These are phyloP conservation scores for Talaromyces sp. DNA, from an alignment of 2,329 filamentous ascomycete genomes.

Conservation along the genomic window DNA sequence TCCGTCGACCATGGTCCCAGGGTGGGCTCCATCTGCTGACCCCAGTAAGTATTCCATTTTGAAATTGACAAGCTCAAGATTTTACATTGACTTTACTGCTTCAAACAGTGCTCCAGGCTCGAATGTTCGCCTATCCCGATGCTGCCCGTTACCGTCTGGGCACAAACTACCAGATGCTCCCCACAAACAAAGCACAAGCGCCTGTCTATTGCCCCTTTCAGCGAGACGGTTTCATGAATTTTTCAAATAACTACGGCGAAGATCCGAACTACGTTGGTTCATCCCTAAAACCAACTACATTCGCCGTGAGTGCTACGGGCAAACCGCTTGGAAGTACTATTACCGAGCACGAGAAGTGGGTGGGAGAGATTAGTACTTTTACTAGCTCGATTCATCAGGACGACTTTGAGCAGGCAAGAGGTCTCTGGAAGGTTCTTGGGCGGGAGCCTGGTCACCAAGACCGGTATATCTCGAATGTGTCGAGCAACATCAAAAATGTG, in stretches of 20 bases:
- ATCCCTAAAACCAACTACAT: slow-evolving; percentile 15
- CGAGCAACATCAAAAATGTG: slow-evolving; percentile 16
- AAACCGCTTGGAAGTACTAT: slow-evolving; percentile 16
- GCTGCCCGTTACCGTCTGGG: slow-evolving; percentile 38
- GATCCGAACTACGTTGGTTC: slow-evolving; percentile 51
- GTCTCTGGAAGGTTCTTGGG: slow-evolving; percentile 26
- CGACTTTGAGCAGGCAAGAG: slow-evolving; percentile 26
- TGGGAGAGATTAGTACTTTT: slow-evolving; percentile 18
- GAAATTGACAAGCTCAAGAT: background rate
- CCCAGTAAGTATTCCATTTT: slow-evolving; percentile 35
- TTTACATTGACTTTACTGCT: slow-evolving; percentile 13
- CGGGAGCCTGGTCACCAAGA: slow-evolving; percentile 29
- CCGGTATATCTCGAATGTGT: slow-evolving; percentile 23
- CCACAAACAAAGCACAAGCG: slow-evolving; percentile 30
- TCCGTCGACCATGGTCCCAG: slow-evolving; percentile 59
- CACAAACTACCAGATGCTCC: slow-evolving; percentile 36
- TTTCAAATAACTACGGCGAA: slow-evolving; percentile 51
- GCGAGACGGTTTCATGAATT: slow-evolving; percentile 32
- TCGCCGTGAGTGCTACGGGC: slow-evolving; percentile 15
- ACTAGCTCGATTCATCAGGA: slow-evolving; percentile 21
- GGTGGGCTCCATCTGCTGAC: slow-evolving; percentile 57
- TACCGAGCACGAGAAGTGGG: slow-evolving; percentile 23
- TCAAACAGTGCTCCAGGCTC: slow-evolving; percentile 48
- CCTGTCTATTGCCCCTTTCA: slow-evolving; percentile 49
- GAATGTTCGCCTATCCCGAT: slow-evolving; percentile 57